Evolutionary conservation across 352 stramenopile species (phyloP).

Genomic region (Hyaloperonospora brassicae): DNA sequence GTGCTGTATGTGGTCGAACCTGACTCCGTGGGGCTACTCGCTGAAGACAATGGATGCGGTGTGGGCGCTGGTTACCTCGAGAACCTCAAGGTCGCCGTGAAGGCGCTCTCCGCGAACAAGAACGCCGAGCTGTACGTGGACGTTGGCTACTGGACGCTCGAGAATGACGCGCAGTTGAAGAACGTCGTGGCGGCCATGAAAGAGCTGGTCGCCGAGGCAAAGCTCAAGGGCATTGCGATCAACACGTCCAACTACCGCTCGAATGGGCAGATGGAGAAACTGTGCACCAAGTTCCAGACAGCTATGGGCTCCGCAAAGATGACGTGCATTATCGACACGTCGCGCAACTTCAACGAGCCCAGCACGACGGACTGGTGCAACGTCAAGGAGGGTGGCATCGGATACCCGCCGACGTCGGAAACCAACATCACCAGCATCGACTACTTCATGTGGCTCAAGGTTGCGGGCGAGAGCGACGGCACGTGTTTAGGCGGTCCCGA

Average conservation of each 20-base stretch:
- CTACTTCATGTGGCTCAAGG: conserved; percentile 65
- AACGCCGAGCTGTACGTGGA: conserved; percentile 63
- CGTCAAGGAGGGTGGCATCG: conserved; percentile 40
- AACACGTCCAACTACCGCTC: conserved; percentile 68
- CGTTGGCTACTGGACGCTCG: conserved; percentile 50
- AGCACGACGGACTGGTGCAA: conserved; percentile 60
- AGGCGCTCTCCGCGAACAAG: conserved; percentile 34
- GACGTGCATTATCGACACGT: conserved; percentile 53
- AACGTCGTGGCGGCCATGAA: too few relatives aligned
- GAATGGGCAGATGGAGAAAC: conserved; percentile 27
- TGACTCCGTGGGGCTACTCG: conserved; percentile 28
- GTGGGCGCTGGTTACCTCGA: conserved; percentile 31
- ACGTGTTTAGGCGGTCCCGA: conserved; percentile 31
- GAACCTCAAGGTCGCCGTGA: conserved; percentile 38
- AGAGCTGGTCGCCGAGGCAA: too few relatives aligned
- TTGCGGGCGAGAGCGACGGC: conserved; percentile 48
- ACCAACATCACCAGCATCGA: conserved; percentile 40
- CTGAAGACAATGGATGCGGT: conserved; percentile 38
- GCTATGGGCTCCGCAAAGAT: conserved; percentile 31
- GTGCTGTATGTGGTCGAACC: conserved; percentile 55
- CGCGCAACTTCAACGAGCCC: conserved; percentile 40
- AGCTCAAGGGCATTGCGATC: conserved; percentile 47
- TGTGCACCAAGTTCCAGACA: conserved; percentile 46
- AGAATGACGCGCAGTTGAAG: too few relatives aligned
- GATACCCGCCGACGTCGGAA: conserved; percentile 31